A percentile compares a stretch with the other conserved stretches of the same genome.
phyloP scores from a whole-genome alignment of 2,329 filamentous ascomycete genomes.

The Alternaria hordeiaustralica region DNA sequence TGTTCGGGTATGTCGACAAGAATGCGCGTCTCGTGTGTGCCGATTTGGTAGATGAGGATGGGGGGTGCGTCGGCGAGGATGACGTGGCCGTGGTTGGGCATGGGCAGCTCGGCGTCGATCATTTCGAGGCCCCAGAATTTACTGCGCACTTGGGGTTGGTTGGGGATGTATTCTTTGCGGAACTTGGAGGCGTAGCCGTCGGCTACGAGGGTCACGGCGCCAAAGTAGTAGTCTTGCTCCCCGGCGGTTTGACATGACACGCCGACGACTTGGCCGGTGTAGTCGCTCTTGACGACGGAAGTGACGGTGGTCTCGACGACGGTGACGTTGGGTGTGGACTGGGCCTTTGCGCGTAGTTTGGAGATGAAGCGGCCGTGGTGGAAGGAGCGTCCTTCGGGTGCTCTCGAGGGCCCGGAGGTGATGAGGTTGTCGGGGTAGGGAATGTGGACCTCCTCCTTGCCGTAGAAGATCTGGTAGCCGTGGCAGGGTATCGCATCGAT shows the following conservation, averaged over 20 bases:
- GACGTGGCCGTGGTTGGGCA: conserved; percentile 81
- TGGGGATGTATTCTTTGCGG: conserved; percentile 76
- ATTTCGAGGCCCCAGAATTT: conserved; percentile 96
- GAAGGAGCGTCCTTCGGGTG: conserved; percentile 78
- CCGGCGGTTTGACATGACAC: conserved; percentile 76
- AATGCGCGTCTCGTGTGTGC: conserved; percentile 88
- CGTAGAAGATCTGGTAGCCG: conserved; percentile 88
- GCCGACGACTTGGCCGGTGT: conserved; percentile 76
- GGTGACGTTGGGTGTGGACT: conserved; percentile 80
- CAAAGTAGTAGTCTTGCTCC: conserved; percentile 78
- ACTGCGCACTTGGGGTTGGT: conserved; percentile 73
- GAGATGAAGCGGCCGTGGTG: conserved; percentile 95
- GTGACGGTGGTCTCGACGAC: conserved; percentile 89
- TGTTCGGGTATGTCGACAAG: conserved; percentile 86
- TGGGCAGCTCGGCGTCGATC: conserved; percentile 81
- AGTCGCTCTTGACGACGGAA: conserved; percentile 73
- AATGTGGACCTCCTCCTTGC: conserved; percentile 74
- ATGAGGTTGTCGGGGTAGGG: conserved; percentile 73
- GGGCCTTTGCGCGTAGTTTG: conserved; percentile 77
- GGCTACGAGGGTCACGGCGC: conserved; percentile 82
- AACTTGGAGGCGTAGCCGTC: conserved; percentile 95
- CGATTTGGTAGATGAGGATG: conserved; percentile 95
- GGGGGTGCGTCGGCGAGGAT: conserved; percentile 79
- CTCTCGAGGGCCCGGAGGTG: conserved; percentile 38
- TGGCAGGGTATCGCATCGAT: conserved; percentile 85